A percentile compares a stretch with the other conserved stretches of the same genome.
These are phyloP conservation scores for Gamarada debralockiae DNA, from an alignment of 495 filamentous ascomycete species.

Conservation along the genomic window DNA sequence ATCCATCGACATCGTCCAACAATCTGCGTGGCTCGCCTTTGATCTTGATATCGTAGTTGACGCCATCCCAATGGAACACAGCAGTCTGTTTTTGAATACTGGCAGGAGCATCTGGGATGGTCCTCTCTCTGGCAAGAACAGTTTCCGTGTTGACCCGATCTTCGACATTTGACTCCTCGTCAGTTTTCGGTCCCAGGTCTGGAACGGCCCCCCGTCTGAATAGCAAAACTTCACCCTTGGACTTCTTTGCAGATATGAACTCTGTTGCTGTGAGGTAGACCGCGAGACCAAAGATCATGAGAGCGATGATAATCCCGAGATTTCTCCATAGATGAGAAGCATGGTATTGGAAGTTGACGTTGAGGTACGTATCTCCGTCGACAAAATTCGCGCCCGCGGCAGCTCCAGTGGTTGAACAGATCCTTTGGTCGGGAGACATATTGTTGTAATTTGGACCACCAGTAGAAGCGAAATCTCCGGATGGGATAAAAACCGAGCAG, in stretches of 20 bases:
- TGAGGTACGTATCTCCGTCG: slow-evolving; percentile 65
- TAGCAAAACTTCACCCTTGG: slow-evolving; percentile 88
- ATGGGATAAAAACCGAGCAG: slow-evolving; percentile 63
- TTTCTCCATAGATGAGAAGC: slow-evolving; percentile 66
- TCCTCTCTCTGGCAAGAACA: slow-evolving; percentile 23
- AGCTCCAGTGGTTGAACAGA: slow-evolving; percentile 23
- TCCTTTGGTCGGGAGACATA: slow-evolving; percentile 4
- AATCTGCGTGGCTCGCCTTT: slow-evolving; percentile 69
- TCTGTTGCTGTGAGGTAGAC: slow-evolving; percentile 72
- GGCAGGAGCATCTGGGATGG: slow-evolving; percentile 38
- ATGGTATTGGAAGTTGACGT: slow-evolving; percentile 56
- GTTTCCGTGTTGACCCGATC: slow-evolving; percentile 16
- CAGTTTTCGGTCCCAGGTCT: slow-evolving; percentile 10
- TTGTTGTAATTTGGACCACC: slow-evolving; percentile 13
- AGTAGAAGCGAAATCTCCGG: background rate
- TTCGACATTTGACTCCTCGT: slow-evolving; percentile 11
- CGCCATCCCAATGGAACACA: slow-evolving; percentile 81
- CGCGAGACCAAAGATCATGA: slow-evolving; percentile 60
- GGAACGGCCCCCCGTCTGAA: slow-evolving; percentile 76
- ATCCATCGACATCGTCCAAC: slow-evolving; percentile 79
- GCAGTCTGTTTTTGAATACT: slow-evolving; percentile 58
- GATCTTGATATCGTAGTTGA: slow-evolving; percentile 87
- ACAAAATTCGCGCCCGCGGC: slow-evolving; percentile 36
- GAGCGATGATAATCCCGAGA: slow-evolving; percentile 71
- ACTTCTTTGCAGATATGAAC: slow-evolving; percentile 71